Percentiles rank a stretch among this genome's conserved stretches.
phyloP scores from a whole-genome alignment of 106 monocot genomes.

The Cymbidium sinense region DNA sequence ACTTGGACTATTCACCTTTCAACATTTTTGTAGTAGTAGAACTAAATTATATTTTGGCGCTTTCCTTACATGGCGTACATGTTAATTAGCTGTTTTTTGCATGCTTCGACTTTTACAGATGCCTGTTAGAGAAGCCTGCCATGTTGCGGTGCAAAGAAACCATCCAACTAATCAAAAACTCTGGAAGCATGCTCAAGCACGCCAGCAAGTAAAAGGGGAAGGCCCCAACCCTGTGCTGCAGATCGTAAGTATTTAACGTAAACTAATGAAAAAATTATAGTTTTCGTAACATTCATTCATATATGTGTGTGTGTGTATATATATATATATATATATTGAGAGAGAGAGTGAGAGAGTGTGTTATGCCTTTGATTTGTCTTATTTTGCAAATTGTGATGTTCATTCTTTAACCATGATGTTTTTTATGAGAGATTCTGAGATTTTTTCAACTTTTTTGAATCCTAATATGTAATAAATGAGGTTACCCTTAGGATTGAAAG shows the following conservation, averaged over 20 bases:
- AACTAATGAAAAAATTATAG: background rate
- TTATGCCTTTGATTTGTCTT: background rate
- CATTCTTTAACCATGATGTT: background rate
- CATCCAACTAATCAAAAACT: slow-evolving; percentile 72
- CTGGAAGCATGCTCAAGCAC: slow-evolving; percentile 79
- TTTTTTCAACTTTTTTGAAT: background rate
- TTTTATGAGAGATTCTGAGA: background rate
- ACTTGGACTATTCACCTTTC: background rate
- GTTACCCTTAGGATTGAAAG: background rate
- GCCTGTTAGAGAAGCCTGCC: slow-evolving; percentile 88
- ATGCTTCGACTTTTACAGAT: slow-evolving; percentile 28
- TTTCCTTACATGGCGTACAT: background rate
- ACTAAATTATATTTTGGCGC: background rate
- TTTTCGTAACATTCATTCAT: background rate
- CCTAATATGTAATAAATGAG: background rate
- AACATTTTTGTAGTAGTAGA: background rate
- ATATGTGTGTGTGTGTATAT: too few species aligned
- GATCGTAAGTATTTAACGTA: slow-evolving; percentile 65
- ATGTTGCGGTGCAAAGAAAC: slow-evolving; percentile 84
- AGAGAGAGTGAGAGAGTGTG: too few species aligned
- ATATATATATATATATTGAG: too few species aligned
- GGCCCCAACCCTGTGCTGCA: slow-evolving; percentile 62
- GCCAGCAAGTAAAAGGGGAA: slow-evolving; percentile 57
- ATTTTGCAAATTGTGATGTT: background rate
- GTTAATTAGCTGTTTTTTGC: background rate